A percentile compares a stretch with the other conserved stretches of the same genome.
phyloP scores from a whole-genome alignment of 345 rosid species.

The Streptanthus diversifolius region DNA sequence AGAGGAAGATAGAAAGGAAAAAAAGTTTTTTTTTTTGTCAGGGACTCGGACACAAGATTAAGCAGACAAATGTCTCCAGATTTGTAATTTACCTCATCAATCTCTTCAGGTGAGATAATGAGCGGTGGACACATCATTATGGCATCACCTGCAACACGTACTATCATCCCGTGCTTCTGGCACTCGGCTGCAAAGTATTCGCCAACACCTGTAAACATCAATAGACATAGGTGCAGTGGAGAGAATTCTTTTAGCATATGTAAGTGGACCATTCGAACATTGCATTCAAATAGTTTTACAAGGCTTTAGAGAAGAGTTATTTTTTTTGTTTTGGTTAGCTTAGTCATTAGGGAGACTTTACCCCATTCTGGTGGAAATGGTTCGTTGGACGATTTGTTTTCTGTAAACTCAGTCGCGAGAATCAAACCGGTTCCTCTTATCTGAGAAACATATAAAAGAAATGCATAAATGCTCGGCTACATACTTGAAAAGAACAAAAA shows the following conservation, averaged over 20 bases:
- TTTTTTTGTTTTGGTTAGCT: neutral
- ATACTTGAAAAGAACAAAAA: neutral
- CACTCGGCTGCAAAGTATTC: constrained; percentile 87
- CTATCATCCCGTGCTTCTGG: constrained; percentile 73
- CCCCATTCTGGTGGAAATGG: constrained; percentile 98
- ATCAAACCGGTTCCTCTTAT: constrained; percentile 92
- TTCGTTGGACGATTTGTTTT: constrained; percentile 82
- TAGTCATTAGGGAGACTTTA: constrained; percentile 26
- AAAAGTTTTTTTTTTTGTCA: neutral
- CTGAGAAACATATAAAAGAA: constrained; percentile 45
- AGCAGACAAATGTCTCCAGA: neutral
- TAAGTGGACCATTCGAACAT: too few relatives aligned
- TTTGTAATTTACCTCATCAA: constrained; percentile 57
- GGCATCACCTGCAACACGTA: constrained; percentile 85
- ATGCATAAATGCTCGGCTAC: neutral
- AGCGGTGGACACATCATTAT: constrained; percentile 94
- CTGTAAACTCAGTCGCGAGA: constrained; percentile 73
- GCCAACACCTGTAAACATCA: constrained; percentile 53
- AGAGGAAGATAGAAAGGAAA: neutral
- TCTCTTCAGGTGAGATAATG: constrained; percentile 58
- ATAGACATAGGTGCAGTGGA: neutral
- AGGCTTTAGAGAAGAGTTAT: neutral
- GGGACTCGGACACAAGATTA: neutral
- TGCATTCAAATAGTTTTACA: too few relatives aligned
- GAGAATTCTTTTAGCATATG: neutral